Conservation (phyloP, 352 stramenopile species). For the Saprolegnia diclina region DNA sequence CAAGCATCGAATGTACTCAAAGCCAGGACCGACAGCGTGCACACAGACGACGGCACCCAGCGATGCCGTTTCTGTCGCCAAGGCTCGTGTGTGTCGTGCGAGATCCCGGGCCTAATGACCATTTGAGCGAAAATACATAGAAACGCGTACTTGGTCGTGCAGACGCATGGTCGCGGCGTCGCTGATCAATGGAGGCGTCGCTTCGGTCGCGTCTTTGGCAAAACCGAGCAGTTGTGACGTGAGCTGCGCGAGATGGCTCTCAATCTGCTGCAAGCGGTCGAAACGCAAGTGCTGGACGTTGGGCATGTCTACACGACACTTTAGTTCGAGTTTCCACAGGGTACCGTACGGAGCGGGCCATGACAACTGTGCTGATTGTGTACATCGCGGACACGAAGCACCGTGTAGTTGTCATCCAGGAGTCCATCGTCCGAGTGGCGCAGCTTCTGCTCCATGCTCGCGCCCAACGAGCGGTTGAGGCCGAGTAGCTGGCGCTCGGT, state of each 20-base stretch:
- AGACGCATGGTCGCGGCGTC: neutral
- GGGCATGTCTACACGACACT: neutral
- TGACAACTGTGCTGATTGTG: neutral
- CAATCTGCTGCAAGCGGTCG: neutral
- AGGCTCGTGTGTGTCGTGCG: neutral
- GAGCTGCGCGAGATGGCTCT: neutral
- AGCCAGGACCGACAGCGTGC: neutral
- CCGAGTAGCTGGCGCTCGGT: neutral
- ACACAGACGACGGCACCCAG: neutral
- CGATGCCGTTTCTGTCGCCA: neutral
- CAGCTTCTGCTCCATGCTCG: neutral
- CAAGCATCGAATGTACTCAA: neutral
- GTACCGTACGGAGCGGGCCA: neutral
- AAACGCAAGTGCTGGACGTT: neutral
- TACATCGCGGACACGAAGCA: neutral
- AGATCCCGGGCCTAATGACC: neutral
- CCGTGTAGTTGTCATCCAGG: neutral
- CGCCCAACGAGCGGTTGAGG: neutral
- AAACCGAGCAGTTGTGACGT: neutral
- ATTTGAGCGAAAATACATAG: neutral
- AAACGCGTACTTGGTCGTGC: neutral
- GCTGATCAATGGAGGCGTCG: neutral
- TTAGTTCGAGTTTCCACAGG: neutral
- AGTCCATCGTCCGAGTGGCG: neutral
- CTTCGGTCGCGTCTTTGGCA: neutral